Evolutionary conservation across 257 asterid genomes (phyloP).

Genomic region (Leonotis leonurus): DNA sequence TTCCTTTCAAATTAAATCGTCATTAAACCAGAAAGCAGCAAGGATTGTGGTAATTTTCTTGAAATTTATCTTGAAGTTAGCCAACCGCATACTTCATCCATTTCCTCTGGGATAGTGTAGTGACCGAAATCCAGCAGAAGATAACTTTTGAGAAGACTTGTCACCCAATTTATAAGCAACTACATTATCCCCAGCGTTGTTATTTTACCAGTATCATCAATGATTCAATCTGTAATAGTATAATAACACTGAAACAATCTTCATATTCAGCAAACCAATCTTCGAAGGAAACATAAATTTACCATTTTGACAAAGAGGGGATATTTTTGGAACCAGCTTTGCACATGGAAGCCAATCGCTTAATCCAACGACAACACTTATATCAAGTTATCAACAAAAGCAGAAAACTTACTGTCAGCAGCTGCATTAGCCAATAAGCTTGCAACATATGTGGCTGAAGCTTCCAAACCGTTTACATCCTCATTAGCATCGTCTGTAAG

Average conservation of each 20-base stretch:
- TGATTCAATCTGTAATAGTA: too few relatives aligned
- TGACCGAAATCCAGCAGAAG: conserved; percentile 70
- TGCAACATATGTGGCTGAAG: conserved; percentile 82
- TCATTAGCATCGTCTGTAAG: conserved; percentile 72
- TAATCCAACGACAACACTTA: conserved; percentile 73
- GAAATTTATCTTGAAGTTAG: conserved; percentile 50
- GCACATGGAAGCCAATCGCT: conserved; percentile 98
- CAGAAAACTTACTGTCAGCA: conserved; percentile 53
- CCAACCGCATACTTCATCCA: conserved; percentile 72
- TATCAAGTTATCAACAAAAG: conserved; percentile 32
- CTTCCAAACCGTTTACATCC: conserved; percentile 78
- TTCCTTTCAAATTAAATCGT: too few relatives aligned
- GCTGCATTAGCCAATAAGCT: conserved; percentile 83
- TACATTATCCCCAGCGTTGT: conserved; percentile 65
- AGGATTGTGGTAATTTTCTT: too few relatives aligned
- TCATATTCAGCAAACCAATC: too few relatives aligned
- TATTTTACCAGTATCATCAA: conserved; percentile 9
- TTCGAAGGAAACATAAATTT: neutral
- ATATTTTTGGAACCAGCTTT: conserved; percentile 38
- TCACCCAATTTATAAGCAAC: conserved; percentile 63
- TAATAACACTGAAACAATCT: too few relatives aligned
- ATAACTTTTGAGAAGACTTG: conserved; percentile 48
- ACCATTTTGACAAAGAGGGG: neutral
- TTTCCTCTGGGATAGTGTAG: conserved; percentile 73
- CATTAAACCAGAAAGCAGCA: too few relatives aligned